phyloP scores from a whole-genome alignment of 139 green algal genomes.

The Ulvella scutata region DNA sequence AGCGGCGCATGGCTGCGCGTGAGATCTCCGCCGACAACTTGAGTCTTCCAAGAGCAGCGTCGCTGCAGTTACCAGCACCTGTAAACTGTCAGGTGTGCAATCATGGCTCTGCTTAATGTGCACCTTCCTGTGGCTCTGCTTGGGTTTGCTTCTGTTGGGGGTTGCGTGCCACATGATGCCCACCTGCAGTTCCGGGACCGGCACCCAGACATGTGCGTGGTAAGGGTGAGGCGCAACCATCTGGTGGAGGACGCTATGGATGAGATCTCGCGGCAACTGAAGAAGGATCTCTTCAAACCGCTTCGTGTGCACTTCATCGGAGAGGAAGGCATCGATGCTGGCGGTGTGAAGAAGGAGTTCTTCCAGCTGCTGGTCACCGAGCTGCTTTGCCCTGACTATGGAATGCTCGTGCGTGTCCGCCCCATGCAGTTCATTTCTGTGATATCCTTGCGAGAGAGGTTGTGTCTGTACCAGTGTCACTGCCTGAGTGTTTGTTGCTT shows the following conservation, averaged over 20 bases:
- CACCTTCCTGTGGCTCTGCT: too few relatives aligned
- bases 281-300: conserved; percentile 79
- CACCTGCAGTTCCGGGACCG: conserved; percentile 10
- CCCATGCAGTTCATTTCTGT: too few relatives aligned
- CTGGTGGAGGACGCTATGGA: conserved; percentile 74
- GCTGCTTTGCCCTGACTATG: conserved; percentile 75
- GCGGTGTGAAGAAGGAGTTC: conserved; percentile 87
- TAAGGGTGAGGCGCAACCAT: conserved; percentile 68
- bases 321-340: conserved; percentile 85
- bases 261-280: conserved; percentile 63
- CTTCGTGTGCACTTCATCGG: conserved; percentile 90
- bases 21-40: conserved; percentile 10
- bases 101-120: too few relatives aligned
- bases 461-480: too few relatives aligned
- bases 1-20: conserved; percentile 19
- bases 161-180: conserved; percentile 5
- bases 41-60: background rate
- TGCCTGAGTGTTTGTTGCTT: too few relatives aligned
- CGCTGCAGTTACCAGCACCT: background rate
- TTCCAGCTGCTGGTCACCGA: conserved; percentile 81
- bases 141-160: background rate
- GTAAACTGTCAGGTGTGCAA: conserved; percentile 1
- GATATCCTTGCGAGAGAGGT: too few relatives aligned
- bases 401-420: conserved; percentile 54
- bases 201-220: conserved; percentile 83